Conservation (phyloP, 805 yeast genomes). For the Blastobotrys parvus region DNA sequence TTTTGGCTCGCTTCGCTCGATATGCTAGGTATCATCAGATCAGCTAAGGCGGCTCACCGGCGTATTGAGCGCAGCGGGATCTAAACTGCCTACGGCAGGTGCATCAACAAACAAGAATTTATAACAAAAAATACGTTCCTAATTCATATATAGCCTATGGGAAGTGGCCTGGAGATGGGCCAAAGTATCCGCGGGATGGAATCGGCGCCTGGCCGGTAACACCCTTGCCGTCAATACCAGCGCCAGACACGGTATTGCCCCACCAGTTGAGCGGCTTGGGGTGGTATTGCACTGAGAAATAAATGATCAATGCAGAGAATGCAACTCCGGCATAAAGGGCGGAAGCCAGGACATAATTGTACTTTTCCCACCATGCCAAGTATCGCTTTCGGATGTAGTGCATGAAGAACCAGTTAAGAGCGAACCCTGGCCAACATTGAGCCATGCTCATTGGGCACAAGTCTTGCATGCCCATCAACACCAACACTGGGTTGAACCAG, state of each 20-base stretch:
- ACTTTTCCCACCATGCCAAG: constrained; percentile 45
- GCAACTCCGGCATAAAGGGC: constrained; percentile 44
- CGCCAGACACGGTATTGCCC: constrained; percentile 32
- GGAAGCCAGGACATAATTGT: constrained; percentile 41
- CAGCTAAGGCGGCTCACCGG: too few species aligned
- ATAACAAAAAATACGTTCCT: too few species aligned
- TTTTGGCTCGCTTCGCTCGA: too few species aligned
- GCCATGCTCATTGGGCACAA: constrained; percentile 38
- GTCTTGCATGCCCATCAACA: constrained; percentile 38
- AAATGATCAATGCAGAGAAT: constrained; percentile 37
- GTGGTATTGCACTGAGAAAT: constrained; percentile 34
- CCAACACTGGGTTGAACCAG: constrained; percentile 33
- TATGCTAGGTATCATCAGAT: too few species aligned
- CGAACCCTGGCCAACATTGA: constrained; percentile 35
- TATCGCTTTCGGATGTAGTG: constrained; percentile 35
- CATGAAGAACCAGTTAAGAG: constrained; percentile 37
- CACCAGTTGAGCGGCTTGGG: constrained; percentile 36
- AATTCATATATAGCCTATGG: too few species aligned
- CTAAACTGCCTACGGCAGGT: too few species aligned
- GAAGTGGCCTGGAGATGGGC: constrained; percentile 6
- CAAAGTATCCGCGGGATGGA: constrained; percentile 16
- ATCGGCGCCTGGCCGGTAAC: constrained; percentile 9
- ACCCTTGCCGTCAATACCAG: constrained; percentile 5
- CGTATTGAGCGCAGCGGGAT: too few species aligned
- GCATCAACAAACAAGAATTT: too few species aligned